Percentiles rank a stretch among this genome's conserved stretches.
phyloP scores from a whole-genome alignment of 2,329 filamentous ascomycete genomes.

The Lachnellula occidentalis region DNA sequence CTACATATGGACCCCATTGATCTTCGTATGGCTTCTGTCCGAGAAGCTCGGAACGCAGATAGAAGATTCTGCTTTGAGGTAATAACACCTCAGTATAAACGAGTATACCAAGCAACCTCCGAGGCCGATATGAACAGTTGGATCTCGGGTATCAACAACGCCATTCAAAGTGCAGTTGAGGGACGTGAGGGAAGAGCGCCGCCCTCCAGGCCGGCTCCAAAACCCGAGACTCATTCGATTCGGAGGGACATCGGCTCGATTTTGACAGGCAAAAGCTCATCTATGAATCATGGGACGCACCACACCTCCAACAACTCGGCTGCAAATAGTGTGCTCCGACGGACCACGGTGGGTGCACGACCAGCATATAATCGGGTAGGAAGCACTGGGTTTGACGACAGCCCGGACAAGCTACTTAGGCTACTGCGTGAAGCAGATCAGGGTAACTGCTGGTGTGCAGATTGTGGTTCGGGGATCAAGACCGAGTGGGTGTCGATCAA shows the following conservation, averaged over 20 bases:
- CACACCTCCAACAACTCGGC: conserved; percentile 39
- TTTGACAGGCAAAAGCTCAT: conserved; percentile 84
- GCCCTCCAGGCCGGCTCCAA: conserved; percentile 33
- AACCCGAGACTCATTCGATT: conserved; percentile 45
- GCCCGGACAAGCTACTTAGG: conserved; percentile 79
- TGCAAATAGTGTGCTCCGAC: conserved; percentile 63
- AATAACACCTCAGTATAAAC: conserved; percentile 91
- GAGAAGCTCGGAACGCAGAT: conserved; percentile 91
- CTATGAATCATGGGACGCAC: conserved; percentile 45
- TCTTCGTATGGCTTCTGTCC: conserved; percentile 90
- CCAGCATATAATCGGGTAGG: conserved; percentile 65
- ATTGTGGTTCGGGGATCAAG: conserved; percentile 86
- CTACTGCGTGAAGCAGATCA: conserved; percentile 85
- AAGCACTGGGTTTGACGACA: conserved; percentile 72
- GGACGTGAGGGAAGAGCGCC: conserved; percentile 58
- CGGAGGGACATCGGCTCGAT: conserved; percentile 88
- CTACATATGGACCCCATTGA: conserved; percentile 98
- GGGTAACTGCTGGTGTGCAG: conserved; percentile 88
- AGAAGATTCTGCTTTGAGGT: conserved; percentile 97
- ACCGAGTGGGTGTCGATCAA: conserved; percentile 99
- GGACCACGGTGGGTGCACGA: conserved; percentile 86
- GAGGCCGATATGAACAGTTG: conserved; percentile 98
- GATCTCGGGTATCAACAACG: conserved; percentile 96
- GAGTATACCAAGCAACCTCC: conserved; percentile 94
- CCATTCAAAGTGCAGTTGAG: conserved; percentile 91